Percentiles rank a stretch among this genome's conserved stretches.
Evolutionary conservation across 148 eudicot genomes (phyloP).

Genomic region (Persicaria tinctoria): DNA sequence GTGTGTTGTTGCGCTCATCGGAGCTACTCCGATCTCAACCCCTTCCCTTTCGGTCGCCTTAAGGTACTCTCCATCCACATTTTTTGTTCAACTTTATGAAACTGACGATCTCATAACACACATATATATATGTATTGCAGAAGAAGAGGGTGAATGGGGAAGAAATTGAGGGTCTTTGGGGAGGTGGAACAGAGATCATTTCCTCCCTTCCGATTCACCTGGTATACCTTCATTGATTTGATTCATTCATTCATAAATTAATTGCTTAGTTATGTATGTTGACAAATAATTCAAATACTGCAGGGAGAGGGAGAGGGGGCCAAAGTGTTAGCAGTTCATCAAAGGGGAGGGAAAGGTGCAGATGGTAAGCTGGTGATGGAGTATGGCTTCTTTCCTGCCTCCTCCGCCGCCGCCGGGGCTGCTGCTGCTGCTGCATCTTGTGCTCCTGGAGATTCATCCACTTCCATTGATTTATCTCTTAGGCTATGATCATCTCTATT

Average conservation of each 20-base stretch:
- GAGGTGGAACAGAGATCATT: neutral
- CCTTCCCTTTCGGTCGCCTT: neutral
- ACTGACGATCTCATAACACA: neutral
- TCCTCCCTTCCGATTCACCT: neutral
- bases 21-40: neutral
- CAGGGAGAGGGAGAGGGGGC: neutral
- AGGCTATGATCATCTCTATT: neutral
- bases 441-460: neutral
- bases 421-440: neutral
- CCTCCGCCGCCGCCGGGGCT: neutral
- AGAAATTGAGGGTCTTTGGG: neutral
- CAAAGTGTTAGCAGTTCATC: neutral
- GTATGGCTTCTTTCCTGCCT: neutral
- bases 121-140: neutral
- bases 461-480: conserved; percentile 9
- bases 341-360: neutral
- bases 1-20: neutral
- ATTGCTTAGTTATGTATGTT: no score
- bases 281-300: no score
- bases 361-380: neutral
- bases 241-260: no score
- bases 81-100: neutral
- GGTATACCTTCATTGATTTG: neutral
- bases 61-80: neutral
- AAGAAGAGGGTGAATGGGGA: conserved; percentile 11